Conservation (phyloP, 768 basidiomycete genomes). For the Lactarius quietus region DNA sequence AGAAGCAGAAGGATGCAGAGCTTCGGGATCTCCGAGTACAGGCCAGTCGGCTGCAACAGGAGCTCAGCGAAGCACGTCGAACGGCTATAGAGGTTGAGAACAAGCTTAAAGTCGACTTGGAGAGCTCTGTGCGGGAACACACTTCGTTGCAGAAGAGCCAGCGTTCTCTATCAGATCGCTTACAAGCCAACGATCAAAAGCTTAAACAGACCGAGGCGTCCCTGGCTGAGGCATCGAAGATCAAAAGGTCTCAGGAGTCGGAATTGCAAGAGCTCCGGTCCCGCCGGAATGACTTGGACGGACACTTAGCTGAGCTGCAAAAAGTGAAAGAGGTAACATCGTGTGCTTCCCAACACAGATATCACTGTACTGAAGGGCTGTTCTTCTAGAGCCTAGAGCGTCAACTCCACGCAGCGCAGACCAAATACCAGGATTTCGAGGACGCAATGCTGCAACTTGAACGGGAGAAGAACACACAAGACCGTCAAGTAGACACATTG, state of each 20-base stretch:
- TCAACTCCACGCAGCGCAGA: conserved; percentile 65
- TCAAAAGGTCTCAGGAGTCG: conserved; percentile 62
- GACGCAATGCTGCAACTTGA: conserved; percentile 83
- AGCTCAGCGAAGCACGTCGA: conserved; percentile 63
- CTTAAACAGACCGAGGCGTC: conserved; percentile 46
- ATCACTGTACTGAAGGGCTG: conserved; percentile 9
- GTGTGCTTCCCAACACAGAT: conserved; percentile 23
- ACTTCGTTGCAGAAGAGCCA: conserved; percentile 56
- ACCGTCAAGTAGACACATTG: conserved; percentile 65
- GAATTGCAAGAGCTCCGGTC: conserved; percentile 68
- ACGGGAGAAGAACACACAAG: conserved; percentile 71
- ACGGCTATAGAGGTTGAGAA: conserved; percentile 61
- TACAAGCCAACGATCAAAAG: conserved; percentile 50
- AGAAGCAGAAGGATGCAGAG: conserved; percentile 85
- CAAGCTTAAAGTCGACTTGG: conserved; percentile 73
- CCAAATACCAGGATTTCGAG: conserved; percentile 82
- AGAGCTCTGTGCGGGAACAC: conserved; percentile 59
- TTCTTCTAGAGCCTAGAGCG: conserved; percentile 63
- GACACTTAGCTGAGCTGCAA: conserved; percentile 54
- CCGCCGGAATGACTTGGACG: conserved; percentile 64
- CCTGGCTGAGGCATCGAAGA: conserved; percentile 61
- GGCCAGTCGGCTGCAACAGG: conserved; percentile 55
- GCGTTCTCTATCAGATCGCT: conserved; percentile 58
- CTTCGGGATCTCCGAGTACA: conserved; percentile 67
- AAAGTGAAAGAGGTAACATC: conserved; percentile 68